Base-by-base conservation (phyloP, 108 stramenopile species). In the Chaetoceros tenuissimus region DNA sequence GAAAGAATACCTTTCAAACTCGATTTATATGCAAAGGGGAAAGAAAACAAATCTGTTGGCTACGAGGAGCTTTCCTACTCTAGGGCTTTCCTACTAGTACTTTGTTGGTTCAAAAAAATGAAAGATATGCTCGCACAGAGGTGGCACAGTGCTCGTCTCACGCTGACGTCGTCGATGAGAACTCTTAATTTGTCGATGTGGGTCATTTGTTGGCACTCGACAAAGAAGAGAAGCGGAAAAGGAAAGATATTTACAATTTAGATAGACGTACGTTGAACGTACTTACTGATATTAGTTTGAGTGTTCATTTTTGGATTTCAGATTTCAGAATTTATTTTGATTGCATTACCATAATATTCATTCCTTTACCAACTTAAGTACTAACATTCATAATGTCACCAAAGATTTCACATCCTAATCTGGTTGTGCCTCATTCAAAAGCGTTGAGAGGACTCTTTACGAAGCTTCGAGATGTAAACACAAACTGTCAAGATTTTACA, bases 401-500 rank as follows among this genome's bases (percentile, higher is more conserved):
- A 10, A 62, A 60, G 23, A 64, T 8, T 59, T 73, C n/a, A 17
- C 79, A 82, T 61, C 81, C 70, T n/a, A 77, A 77, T 49, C 28
- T 79, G 13, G 66, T 71, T 1, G 5, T 83, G 1, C 53, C 57
- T 2, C 46, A 65, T 16, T 69, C 63, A 17, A 77, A 69, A 59
- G 82, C 79, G 1, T 70, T 72, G 18, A 7, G 27, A 2, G 19
- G 59, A 21, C 51, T 84, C 43, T 59, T 54, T 59, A 10, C 28
- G 48, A 56, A 58, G 17, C 48, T 68, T 16, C 17, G 60, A 63
- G 78, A 79, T 34, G 53, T 34, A 2, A 55, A 61, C 2, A 80
- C 88, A 0, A 59, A 68, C 13, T 59, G 78, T 1, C 57, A 7
- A 16, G 80, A 81, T 18, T 94, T 90, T 64, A 79, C 73, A 27